Base-by-base conservation (phyloP, 331 rosid genomes). In the Quercus tomentella region DNA sequence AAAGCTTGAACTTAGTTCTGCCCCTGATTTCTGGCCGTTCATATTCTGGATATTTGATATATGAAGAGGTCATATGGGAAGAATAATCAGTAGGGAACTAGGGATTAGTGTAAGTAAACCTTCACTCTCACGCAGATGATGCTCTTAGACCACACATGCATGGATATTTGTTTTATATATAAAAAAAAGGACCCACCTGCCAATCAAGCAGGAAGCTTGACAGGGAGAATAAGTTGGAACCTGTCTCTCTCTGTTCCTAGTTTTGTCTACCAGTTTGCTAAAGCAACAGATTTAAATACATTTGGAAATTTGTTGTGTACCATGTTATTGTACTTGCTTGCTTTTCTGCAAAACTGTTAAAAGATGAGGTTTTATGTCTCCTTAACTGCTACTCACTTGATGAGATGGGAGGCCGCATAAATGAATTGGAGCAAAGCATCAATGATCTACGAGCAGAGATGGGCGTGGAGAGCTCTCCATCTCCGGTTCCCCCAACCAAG, bases 341-440 rank as follows among this genome's bases (percentile, higher is more conserved):
- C 26, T 55, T 55, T 16, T 65, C 60, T 28, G 61, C 35, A 41
- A 82, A 78, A 30, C 76, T 65, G 52, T 76, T 57, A 22, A 33
- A 57, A 18, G 5, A 52, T 20, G 26, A 33, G 17, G 49, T 77
- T 20, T 22, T 58, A 25, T 82, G 82, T 81, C 87, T 89, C 73
- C 90, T 94, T 94, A 78, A 94, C 97, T 65, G 45, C 73, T 62
- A 75, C 85, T 86, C 85, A 94, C 98, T 94, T 41, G 97, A 94
- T 79, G 98, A 92, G 82, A 92, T 92, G 97, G 97, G 98, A 73
- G 70, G 58, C 85, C 97, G 98, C 57, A 94, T 94, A 74, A 91
- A 86, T 57, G 98, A 94, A 80, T 76, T 94, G 95, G 98, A 94
- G 86, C 88, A 87, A 65, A 92, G 97, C 91, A 87, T 94, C 82